Base-by-base conservation (phyloP, 352 stramenopile genomes). In the Pythium pyrilobum region DNA sequence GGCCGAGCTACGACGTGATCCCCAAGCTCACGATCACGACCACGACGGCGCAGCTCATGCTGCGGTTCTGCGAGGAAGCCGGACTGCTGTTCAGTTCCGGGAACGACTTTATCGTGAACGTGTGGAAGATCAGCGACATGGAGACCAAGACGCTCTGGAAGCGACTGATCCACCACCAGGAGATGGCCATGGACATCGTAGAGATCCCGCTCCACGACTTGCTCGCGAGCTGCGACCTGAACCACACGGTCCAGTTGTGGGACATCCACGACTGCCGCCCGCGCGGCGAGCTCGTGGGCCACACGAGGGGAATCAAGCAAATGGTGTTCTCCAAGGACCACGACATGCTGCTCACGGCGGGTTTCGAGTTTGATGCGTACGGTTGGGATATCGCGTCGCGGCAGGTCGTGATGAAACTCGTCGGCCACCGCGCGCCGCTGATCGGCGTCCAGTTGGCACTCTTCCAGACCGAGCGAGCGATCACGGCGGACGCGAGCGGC, bases 331-430 rank as follows among this genome's bases (percentile, higher is more conserved):
- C 81, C 1, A 63, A 63, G 21, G 67, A 85, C 6, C 76, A 89
- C 38, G 81, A 90, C 51, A 33, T 94, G 37, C 48, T 96, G 16
- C 66, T 95, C 3, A 90, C 72, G n/a, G 82, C 73, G 0, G 83
- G 85, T 8, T 95, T 92, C 58, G 85, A 96, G 48, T 91, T 87
- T 47, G 81, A 92, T 15, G 84, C 80, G 0, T 77, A 83, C 9
- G 80, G 77, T 7, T 96, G 86, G 86, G 86, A 96, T 52, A 59
- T 96, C 13, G 68, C 72, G 9, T 92, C 80, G 21, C 72, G 87
- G 8, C 82, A 94, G 56, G 52, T 83, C 13, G 71, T 87, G 10
- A 66, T 92, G 43, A 75, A 72, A 36, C 59, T 95, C 16, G 60
- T 59, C 1, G 86, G 85, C 11, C 85, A 96, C 56, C 74, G 74